Percentiles rank a stretch among this genome's conserved stretches.
Evolutionary conservation across 306 rosid genomes (phyloP).

Genomic region (Amphicarpaea edgeworthii): DNA sequence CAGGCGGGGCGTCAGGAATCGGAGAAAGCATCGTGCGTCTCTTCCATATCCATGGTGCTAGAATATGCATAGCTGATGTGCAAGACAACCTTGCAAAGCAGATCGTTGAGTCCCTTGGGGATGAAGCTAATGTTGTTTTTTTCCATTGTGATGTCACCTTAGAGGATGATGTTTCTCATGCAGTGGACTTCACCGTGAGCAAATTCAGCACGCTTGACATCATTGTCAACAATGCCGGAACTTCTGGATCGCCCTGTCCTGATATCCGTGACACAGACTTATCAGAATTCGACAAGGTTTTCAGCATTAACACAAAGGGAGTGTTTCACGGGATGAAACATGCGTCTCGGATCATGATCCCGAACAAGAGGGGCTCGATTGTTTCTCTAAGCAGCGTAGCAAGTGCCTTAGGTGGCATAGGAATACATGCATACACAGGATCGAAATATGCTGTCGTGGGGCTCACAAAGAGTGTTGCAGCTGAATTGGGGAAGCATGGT

Average conservation of each 20-base stretch:
- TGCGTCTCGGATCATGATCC: conserved; percentile 72
- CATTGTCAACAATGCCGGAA: conserved; percentile 88
- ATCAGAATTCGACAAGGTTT: conserved; percentile 79
- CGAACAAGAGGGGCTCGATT: conserved; percentile 75
- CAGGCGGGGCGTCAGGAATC: conserved; percentile 92
- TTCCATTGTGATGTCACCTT: conserved; percentile 70
- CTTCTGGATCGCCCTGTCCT: conserved; percentile 67
- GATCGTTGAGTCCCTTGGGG: conserved; percentile 60
- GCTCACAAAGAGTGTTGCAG: conserved; percentile 79
- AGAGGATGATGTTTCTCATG: conserved; percentile 67
- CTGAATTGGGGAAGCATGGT: conserved; percentile 68
- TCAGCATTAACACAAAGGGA: conserved; percentile 75
- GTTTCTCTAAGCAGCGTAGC: conserved; percentile 71
- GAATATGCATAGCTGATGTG: conserved; percentile 76
- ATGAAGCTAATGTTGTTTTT: conserved; percentile 49
- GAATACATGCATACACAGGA: conserved; percentile 77
- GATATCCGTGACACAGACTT: conserved; percentile 75
- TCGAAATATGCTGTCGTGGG: conserved; percentile 88
- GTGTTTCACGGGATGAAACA: conserved; percentile 65
- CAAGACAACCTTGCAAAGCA: conserved; percentile 72
- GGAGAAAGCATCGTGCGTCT: conserved; percentile 84
- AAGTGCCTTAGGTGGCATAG: conserved; percentile 59
- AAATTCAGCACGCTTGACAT: conserved; percentile 85
- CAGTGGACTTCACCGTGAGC: conserved; percentile 60
- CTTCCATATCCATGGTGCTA: conserved; percentile 80